phyloP scores from a whole-genome alignment of 78 protist genomes.

The Anaeramoeba ignava region DNA sequence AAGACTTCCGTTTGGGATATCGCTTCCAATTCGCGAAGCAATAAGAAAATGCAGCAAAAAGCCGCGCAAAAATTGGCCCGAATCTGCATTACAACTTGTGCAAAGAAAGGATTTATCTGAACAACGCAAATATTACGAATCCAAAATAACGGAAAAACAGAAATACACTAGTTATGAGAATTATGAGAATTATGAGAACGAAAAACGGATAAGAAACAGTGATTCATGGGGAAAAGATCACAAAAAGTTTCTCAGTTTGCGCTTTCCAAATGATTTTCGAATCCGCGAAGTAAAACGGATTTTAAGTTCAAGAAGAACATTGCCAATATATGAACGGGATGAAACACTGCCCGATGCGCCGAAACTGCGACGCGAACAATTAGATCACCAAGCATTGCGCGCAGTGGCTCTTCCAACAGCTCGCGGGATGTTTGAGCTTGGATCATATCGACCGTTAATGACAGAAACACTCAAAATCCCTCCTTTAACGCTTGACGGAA shows the following conservation, averaged over 20 bases:
- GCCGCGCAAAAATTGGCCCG: conserved; percentile 9
- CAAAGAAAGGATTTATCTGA: conserved; percentile 13
- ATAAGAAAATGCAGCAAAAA: not conserved
- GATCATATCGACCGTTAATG: not conserved
- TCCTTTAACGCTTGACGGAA: not conserved
- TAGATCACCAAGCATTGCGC: not conserved
- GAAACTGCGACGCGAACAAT: not conserved
- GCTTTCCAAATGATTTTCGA: not conserved
- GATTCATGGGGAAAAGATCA: not conserved
- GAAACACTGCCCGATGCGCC: not conserved
- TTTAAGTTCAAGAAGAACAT: not conserved
- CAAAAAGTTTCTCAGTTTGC: not conserved
- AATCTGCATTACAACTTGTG: not conserved
- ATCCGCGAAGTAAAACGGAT: not conserved
- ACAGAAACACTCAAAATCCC: not conserved
- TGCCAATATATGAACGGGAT: not conserved
- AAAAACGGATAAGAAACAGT: not conserved
- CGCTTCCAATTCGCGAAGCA: conserved; percentile 21
- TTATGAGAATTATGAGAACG: too few relatives aligned
- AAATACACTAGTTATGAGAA: too few relatives aligned
- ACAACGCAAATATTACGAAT: not conserved
- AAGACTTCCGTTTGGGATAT: conserved; percentile 11
- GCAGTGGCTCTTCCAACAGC: not conserved
- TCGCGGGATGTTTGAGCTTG: not conserved
- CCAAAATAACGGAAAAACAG: not conserved